Evolutionary conservation across 805 yeast species (phyloP).

Genomic region (Tetrapisispora taiwanensis): DNA sequence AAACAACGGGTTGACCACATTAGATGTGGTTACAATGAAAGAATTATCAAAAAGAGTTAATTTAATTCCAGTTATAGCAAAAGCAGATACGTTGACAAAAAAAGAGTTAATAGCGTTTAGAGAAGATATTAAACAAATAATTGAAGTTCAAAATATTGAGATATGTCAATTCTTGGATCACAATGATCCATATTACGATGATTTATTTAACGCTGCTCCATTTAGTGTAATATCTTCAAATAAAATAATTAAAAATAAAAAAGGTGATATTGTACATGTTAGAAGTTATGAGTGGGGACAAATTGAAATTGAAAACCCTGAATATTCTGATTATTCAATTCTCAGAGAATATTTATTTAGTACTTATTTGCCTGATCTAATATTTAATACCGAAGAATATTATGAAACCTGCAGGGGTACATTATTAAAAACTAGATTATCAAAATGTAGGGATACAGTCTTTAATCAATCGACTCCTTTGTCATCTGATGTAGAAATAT

Average conservation of each 20-base stretch:
- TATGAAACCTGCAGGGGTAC: conserved; percentile 60
- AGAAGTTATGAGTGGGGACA: conserved; percentile 79
- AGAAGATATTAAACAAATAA: conserved; percentile 38
- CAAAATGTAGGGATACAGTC: conserved; percentile 18
- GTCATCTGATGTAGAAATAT: not conserved
- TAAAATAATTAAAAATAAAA: conserved; percentile 33
- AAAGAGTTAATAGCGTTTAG: conserved; percentile 49
- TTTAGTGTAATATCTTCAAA: conserved; percentile 65
- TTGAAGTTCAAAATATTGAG: conserved; percentile 46
- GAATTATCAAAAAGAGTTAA: conserved; percentile 63
- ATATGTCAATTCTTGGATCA: conserved; percentile 43
- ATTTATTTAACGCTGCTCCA: conserved; percentile 43
- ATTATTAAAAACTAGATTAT: conserved; percentile 41
- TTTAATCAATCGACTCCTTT: not conserved
- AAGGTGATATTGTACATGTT: conserved; percentile 52
- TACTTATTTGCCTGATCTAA: conserved; percentile 66
- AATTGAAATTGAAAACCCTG: conserved; percentile 69
- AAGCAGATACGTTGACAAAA: conserved; percentile 57
- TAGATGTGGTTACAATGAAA: conserved; percentile 67
- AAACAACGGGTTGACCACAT: conserved; percentile 47
- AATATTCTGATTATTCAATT: conserved; percentile 65
- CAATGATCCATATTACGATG: conserved; percentile 28
- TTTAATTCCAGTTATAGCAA: conserved; percentile 71
- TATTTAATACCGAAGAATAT: conserved; percentile 62
- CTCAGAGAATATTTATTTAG: conserved; percentile 58